phyloP scores from a whole-genome alignment of 805 yeast species.

The Metschnikowia anglica region DNA sequence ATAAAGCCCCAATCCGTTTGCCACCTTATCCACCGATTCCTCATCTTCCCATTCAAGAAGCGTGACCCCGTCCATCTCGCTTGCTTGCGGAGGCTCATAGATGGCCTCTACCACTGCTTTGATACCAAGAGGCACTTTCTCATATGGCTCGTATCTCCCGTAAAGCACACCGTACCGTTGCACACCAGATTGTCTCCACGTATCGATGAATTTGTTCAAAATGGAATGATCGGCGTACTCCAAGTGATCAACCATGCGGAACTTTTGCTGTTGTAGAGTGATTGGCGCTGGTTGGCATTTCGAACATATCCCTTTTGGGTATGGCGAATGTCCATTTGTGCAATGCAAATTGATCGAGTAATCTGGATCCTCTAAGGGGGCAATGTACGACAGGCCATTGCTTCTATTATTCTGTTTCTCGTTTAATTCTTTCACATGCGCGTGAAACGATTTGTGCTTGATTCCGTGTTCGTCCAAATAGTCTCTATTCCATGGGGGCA shows the following conservation, averaged over 20 bases:
- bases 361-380: conserved; percentile 74
- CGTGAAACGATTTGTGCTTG: conserved; percentile 86
- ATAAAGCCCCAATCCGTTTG: conserved; percentile 56
- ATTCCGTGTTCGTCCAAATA: conserved; percentile 74
- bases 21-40: conserved; percentile 50
- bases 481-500: conserved; percentile 89
- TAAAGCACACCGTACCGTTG: conserved; percentile 86
- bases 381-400: conserved; percentile 61
- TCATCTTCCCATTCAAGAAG: conserved; percentile 57
- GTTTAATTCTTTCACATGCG: conserved; percentile 72
- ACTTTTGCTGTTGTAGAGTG: conserved; percentile 83
- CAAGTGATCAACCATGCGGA: conserved; percentile 96
- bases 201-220: conserved; percentile 79
- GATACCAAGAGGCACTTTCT: conserved; percentile 85
- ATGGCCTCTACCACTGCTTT: conserved; percentile 93
- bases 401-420: conserved; percentile 62
- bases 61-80: conserved; percentile 82
- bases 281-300: conserved; percentile 97
- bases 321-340: conserved; percentile 80
- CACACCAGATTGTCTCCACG: conserved; percentile 86
- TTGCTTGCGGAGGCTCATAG: conserved; percentile 88
- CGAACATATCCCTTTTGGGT: conserved; percentile 94
- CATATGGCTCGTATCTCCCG: conserved; percentile 78
- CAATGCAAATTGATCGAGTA: conserved; percentile 66
- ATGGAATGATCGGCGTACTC: conserved; percentile 77